Base-by-base conservation (phyloP, 306 rosid genomes). In the Urtica urens region DNA sequence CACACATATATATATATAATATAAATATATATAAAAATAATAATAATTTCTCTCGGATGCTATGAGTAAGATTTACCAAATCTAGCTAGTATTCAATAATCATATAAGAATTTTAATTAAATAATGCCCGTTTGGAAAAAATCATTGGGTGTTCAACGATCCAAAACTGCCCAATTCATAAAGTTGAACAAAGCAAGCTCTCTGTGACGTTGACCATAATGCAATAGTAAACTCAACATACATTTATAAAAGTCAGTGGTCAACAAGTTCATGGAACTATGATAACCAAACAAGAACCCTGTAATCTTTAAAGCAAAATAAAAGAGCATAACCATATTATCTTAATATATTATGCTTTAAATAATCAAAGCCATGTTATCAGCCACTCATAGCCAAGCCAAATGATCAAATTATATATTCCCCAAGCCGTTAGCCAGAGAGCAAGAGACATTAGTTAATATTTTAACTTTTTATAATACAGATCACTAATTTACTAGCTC, bases 71-170 rank as follows among this genome's bases (percentile, higher is more conserved):
- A n/a, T n/a, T n/a, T n/a, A n/a, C 30, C 42, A 34, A 51, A 28
- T 28, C n/a, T n/a, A 28, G 11, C 21, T 23, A 53, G 34, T 35
- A 15, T 38, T 53, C 15, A 13, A 15, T 38, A n/a, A 53, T 14
- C 23, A 15, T 6, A 23, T 9, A 38, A 39, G 25, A 39, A 26
- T 4, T 28, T 57, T 41, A 44, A 62, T 48, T 56, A n/a, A n/a
- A n/a, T n/a, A 6, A 26, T 49, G 27, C 10, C 28, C 22, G 13
- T 55, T 57, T 50, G 50, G 66, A 58, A 70, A 57, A 4, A 60
- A 59, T 54, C 43, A 53, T 38, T 67, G 67, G 62, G 33, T 20
- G 53, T 46, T 66, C 56, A 59, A 66, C 62, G 9, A 46, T 46
- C 50, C 51, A 59, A 25, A n/a, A n/a, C n/a, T 7, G 20, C 10